These are phyloP conservation scores for Pythium folliculosum DNA, from an alignment of 352 stramenopile species.

Conservation along the genomic window DNA sequence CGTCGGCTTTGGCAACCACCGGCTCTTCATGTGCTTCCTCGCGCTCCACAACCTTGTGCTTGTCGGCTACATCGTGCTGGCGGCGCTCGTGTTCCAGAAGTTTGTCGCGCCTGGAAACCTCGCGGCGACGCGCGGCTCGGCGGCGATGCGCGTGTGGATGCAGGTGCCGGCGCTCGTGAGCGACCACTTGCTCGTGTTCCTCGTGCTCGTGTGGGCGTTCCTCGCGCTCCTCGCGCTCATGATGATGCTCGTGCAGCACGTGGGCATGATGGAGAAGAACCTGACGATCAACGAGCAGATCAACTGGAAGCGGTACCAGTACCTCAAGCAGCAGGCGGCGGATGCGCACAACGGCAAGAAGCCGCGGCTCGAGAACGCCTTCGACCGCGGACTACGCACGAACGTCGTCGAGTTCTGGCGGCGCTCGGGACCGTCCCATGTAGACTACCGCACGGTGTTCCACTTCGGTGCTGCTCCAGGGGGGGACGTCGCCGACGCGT, in stretches of 20 bases:
- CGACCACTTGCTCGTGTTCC: conserved; percentile 55
- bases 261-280: conserved; percentile 67
- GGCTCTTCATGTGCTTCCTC: conserved; percentile 77
- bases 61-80: conserved; percentile 45
- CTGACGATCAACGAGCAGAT: conserved; percentile 84
- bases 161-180: conserved; percentile 56
- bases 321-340: conserved; percentile 38
- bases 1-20: conserved; percentile 80
- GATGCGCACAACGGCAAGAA: not conserved
- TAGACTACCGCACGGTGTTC: conserved; percentile 28
- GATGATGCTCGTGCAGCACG: conserved; percentile 70
- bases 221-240: conserved; percentile 48
- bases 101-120: conserved; percentile 35
- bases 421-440: conserved; percentile 12
- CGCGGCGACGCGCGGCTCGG: conserved; percentile 20
- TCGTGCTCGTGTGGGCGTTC: conserved; percentile 60
- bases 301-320: conserved; percentile 80
- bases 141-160: conserved; percentile 55
- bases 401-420: conserved; percentile 32
- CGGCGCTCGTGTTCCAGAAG: conserved; percentile 37
- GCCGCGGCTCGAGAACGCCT: conserved; percentile 23
- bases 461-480: not conserved
- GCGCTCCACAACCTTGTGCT: conserved; percentile 62
- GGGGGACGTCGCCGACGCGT: not conserved
- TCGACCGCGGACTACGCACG: conserved; percentile 23